Evolutionary conservation across 106 monocot species (phyloP), one percentile per base, ranked within the genome.

Genomic region (Amphibolis antarctica): DNA sequence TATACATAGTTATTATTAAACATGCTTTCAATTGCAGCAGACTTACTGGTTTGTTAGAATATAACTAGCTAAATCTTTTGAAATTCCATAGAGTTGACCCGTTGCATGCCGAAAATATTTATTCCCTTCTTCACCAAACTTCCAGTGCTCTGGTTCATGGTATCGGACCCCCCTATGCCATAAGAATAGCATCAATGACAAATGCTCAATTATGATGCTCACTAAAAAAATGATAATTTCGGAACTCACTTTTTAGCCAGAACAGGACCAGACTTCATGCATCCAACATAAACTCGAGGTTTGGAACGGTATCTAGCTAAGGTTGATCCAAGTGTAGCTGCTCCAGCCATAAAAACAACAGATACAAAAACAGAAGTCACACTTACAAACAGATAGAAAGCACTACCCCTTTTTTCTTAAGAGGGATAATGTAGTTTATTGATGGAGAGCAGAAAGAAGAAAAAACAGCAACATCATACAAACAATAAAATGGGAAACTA

Each of bases 181-280:
- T n/a, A 1, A 59, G 55, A 23, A 51, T 15, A 64, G 0, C 1
- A 43, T 52, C n/a, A 28, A 45, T 1, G 17, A 55, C 21, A 12
- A 44, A 27, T 44, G 25, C 18, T 18, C 23, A 44, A 26, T 12
- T 27, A 4, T 20, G 22, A 15, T 26, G 30, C 55, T 42, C 10
- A 10, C 44, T 42, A 1, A 10, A 7, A 0, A 18, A 18, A 5
- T 0, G 28, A 29, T 27, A 15, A 43, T 42, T 53, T 6, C 55
- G 65, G 54, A 22, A 48, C 86, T 78, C 75, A 98, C 96, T 91
- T 98, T 66, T 80, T 86, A 44, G 96, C 83, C 5, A 98, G 70
- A 46, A 98, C 96, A 52, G 96, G 96, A 67, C 96, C 96, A 28
- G 96, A 90, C 67, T 98, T 98, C 96, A 98, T 98, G 67, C 96